phyloP scores from a whole-genome alignment of 2,329 filamentous ascomycete species.

The Botrytis cinerea region DNA sequence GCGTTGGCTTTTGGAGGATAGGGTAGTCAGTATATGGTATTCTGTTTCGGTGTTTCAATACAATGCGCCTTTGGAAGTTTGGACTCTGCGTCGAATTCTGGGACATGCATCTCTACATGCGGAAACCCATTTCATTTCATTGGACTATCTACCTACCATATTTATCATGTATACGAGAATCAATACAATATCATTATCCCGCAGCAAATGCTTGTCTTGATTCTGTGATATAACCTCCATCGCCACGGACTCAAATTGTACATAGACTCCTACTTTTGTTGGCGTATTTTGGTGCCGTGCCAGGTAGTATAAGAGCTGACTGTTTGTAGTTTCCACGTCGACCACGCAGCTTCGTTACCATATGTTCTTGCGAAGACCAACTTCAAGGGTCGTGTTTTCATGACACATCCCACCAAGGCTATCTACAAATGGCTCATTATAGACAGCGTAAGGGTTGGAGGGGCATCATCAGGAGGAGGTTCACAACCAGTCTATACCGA shows the following conservation, averaged over 20 bases:
- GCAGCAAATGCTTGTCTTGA: slow-evolving; percentile 40
- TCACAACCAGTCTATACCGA: slow-evolving; percentile 89
- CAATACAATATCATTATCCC: slow-evolving; percentile 48
- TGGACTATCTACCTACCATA: slow-evolving; percentile 27
- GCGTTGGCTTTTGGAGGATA: slow-evolving; percentile 17
- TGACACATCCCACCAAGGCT: slow-evolving; percentile 98
- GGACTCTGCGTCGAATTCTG: slow-evolving; percentile 4
- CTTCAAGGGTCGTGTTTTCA: slow-evolving; percentile 94
- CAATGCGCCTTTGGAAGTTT: slow-evolving; percentile 11
- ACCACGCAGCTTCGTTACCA: slow-evolving; percentile 97
- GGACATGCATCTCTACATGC: slow-evolving; percentile 1
- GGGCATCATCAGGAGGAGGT: slow-evolving; percentile 55
- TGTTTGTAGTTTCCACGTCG: slow-evolving; percentile 82
- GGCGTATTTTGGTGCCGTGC: slow-evolving; percentile 9
- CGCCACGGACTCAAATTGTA: slow-evolving; percentile 35
- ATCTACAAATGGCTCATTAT: slow-evolving; percentile 99
- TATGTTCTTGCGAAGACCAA: slow-evolving; percentile 98
- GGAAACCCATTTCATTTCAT: slow-evolving; percentile 14
- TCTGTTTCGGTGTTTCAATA: slow-evolving; percentile 12
- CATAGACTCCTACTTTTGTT: slow-evolving; percentile 33
- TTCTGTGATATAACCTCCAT: slow-evolving; percentile 40
- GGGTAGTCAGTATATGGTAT: slow-evolving; percentile 6
- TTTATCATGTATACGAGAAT: slow-evolving; percentile 45
- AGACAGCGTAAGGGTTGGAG: slow-evolving; percentile 89
- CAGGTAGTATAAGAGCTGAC: slow-evolving; percentile 24